A percentile compares a stretch with the other conserved stretches of the same genome.
These are phyloP conservation scores for Gossypium gossypioides DNA, from an alignment of 441 rosid genomes.

Conservation along the genomic window DNA sequence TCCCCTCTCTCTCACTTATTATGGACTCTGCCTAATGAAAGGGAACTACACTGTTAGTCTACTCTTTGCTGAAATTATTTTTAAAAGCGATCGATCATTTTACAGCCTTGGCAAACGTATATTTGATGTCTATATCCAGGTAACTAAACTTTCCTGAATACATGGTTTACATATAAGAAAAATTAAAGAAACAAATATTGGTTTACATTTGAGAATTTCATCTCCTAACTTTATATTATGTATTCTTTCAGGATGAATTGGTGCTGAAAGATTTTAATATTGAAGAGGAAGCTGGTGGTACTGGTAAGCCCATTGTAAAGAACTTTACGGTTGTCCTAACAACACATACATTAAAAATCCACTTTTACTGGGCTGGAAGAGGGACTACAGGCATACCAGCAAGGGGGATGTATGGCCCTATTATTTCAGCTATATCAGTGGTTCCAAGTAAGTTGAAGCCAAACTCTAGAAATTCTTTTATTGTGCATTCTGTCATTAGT, in stretches of 20 bases:
- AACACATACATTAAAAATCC: slow-evolving; percentile 53
- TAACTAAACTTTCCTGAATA: slow-evolving; percentile 10
- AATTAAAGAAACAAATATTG: background rate
- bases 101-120: slow-evolving; percentile 57
- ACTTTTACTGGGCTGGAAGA: slow-evolving; percentile 72
- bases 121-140: slow-evolving; percentile 76
- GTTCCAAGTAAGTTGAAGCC: slow-evolving; percentile 52
- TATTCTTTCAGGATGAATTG: slow-evolving; percentile 39
- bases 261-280: slow-evolving; percentile 58
- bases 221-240: background rate
- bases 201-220: background rate
- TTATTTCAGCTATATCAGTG: slow-evolving; percentile 78
- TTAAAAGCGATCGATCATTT: slow-evolving; percentile 41
- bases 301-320: slow-evolving; percentile 46
- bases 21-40: slow-evolving; percentile 61
- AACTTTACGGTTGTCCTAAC: slow-evolving; percentile 33
- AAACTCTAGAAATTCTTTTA: background rate
- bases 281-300: slow-evolving; percentile 57
- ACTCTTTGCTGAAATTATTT: slow-evolving; percentile 76
- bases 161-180: background rate
- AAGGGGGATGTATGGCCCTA: slow-evolving; percentile 80
- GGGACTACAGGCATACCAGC: slow-evolving; percentile 84
- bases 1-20: slow-evolving; percentile 68
- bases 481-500: background rate
- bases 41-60: slow-evolving; percentile 68